A percentile compares a stretch with the other conserved stretches of the same genome.
phyloP scores from a whole-genome alignment of 1,139 yeast genomes.

The Kodamaea sp. region DNA sequence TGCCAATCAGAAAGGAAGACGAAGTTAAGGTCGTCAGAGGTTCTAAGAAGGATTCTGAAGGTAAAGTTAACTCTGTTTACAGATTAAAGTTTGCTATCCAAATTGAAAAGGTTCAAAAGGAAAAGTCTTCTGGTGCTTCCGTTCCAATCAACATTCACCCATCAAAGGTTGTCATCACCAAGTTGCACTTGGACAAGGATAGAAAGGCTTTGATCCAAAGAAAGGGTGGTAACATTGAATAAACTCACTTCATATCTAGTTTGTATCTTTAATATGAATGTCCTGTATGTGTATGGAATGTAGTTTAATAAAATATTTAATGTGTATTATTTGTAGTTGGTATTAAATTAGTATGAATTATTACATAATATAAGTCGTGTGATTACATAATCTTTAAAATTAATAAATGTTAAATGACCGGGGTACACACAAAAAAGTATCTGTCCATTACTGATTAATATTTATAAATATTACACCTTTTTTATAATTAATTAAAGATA shows the following conservation, averaged over 20 bases:
- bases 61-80: conserved; percentile 97
- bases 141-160: conserved; percentile 98
- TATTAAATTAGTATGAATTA: too few relatives aligned
- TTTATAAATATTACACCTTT: not conserved
- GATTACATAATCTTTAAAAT: too few relatives aligned
- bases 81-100: conserved; percentile 97
- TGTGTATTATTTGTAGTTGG: too few relatives aligned
- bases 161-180: conserved; percentile 98
- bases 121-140: conserved; percentile 97
- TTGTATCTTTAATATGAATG: conserved; percentile 23
- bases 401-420: too few relatives aligned
- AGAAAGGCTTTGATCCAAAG: conserved; percentile 95
- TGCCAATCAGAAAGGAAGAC: conserved; percentile 98
- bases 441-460: too few relatives aligned
- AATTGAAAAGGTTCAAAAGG: conserved; percentile 96
- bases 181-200: conserved; percentile 97
- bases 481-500: not conserved
- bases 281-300: conserved; percentile 6
- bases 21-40: conserved; percentile 97
- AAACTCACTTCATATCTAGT: conserved; percentile 16
- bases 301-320: not conserved
- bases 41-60: conserved; percentile 99
- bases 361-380: too few relatives aligned
- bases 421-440: too few relatives aligned
- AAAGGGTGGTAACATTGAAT: conserved; percentile 68